Evolutionary conservation across 2,329 filamentous ascomycete genomes (phyloP).

Genomic region (Ambrosiella beaveri): DNA sequence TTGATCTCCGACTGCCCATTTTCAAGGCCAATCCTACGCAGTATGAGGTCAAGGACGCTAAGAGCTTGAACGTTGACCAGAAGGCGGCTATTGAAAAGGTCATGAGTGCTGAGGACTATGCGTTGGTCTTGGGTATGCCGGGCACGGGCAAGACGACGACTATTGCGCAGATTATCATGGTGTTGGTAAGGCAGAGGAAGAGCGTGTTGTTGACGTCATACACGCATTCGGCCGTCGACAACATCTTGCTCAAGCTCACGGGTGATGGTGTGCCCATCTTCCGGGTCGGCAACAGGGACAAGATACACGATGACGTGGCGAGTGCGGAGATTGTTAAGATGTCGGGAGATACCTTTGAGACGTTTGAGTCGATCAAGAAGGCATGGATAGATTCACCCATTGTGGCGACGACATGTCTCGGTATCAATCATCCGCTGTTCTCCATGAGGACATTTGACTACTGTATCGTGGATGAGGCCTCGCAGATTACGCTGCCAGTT

Average conservation of each 20-base stretch:
- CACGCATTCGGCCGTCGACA: conserved; percentile 95
- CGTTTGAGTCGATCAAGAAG: conserved; percentile 66
- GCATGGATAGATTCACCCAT: conserved; percentile 76
- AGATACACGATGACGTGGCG: conserved; percentile 75
- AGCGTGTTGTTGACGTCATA: conserved; percentile 88
- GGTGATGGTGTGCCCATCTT: conserved; percentile 61
- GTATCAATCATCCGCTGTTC: conserved; percentile 79
- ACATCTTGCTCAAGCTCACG: conserved; percentile 84
- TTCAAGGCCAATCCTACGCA: conserved; percentile 53
- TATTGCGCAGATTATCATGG: conserved; percentile 90
- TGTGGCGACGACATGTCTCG: conserved; percentile 87
- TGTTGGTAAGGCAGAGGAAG: conserved; percentile 74
- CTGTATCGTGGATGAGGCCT: conserved; percentile 95
- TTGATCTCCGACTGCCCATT: conserved; percentile 54
- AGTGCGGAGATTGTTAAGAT: conserved; percentile 39
- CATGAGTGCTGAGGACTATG: conserved; percentile 89
- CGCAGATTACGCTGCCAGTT: conserved; percentile 89
- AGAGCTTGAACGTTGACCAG: conserved; percentile 74
- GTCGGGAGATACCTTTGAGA: conserved; percentile 53
- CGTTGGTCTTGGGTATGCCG: conserved; percentile 94
- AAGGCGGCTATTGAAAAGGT: conserved; percentile 77
- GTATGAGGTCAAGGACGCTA: conserved; percentile 39
- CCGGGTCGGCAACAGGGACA: conserved; percentile 68
- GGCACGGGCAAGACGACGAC: conserved; percentile 97
- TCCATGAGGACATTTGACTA: conserved; percentile 85